These are phyloP conservation scores for Aspergillus carlsbadensis DNA, from an alignment of 495 filamentous ascomycete genomes.

Conservation along the genomic window DNA sequence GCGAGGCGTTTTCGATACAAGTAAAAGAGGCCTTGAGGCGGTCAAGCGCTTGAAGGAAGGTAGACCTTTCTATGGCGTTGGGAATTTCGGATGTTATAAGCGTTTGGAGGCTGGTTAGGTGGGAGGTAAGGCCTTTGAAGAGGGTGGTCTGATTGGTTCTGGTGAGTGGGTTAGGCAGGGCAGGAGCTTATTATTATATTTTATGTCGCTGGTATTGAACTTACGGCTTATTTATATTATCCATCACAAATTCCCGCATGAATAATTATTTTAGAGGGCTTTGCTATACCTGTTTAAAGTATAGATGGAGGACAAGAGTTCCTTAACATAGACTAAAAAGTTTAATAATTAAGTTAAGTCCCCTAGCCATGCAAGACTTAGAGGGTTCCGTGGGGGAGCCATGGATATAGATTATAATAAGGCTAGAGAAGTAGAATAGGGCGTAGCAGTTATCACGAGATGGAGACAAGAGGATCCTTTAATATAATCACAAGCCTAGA, in stretches of 20 bases:
- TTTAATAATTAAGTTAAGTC: neutral
- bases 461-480: neutral
- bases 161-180: no score
- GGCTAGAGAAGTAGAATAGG: constrained; percentile 5
- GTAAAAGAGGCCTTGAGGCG: neutral
- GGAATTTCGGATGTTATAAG: neutral
- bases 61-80: neutral
- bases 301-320: neutral
- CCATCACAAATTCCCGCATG: neutral
- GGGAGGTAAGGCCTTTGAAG: neutral
- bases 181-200: no score
- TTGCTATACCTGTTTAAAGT: neutral
- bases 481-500: neutral
- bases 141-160: neutral
- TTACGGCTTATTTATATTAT: neutral
- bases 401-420: constrained; percentile 11
- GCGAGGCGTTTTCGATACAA: neutral
- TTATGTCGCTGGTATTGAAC: neutral
- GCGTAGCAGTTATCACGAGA: constrained; percentile 7
- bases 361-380: neutral
- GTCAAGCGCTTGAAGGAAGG: neutral
- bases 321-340: neutral
- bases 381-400: constrained; percentile 1
- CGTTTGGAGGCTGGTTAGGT: neutral
- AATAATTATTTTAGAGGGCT: neutral